phyloP scores from a whole-genome alignment of 345 rosid species.

The Draba incana region DNA sequence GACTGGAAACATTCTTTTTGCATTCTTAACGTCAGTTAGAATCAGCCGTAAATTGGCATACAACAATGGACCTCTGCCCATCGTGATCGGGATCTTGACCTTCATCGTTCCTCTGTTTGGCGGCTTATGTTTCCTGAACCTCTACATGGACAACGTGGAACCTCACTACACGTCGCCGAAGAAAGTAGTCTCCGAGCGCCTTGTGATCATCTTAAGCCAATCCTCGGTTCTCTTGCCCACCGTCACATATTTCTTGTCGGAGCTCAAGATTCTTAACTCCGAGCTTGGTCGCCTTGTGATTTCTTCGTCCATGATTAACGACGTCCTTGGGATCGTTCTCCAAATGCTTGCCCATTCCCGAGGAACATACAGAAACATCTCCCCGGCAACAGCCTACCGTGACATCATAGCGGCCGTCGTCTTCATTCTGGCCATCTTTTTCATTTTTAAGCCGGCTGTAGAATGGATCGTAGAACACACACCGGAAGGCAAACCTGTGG shows the following conservation, averaged over 20 bases:
- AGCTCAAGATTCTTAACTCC: constrained; percentile 36
- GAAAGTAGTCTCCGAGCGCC: constrained; percentile 23
- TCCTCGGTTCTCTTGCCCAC: constrained; percentile 29
- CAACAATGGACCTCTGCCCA: constrained; percentile 26
- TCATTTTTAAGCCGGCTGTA: constrained; percentile 24
- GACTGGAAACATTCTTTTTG: constrained; percentile 42
- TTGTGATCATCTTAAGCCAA: constrained; percentile 22
- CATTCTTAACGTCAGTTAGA: constrained; percentile 52
- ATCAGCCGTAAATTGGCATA: constrained; percentile 39
- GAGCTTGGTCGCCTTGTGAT: constrained; percentile 37
- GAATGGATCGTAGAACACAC: constrained; percentile 38
- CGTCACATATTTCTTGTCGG: constrained; percentile 10
- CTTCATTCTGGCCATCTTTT: constrained; percentile 21
- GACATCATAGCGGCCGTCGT: neutral
- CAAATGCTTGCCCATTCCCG: neutral
- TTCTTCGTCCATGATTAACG: constrained; percentile 31
- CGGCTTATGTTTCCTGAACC: constrained; percentile 17
- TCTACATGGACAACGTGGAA: neutral
- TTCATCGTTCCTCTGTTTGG: constrained; percentile 15
- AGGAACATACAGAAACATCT: constrained; percentile 28
- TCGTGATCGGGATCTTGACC: constrained; percentile 27
- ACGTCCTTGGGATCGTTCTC: neutral
- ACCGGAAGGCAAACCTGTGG: constrained; percentile 43
- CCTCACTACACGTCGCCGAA: constrained; percentile 20
- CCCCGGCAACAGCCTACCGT: constrained; percentile 20